Percentiles rank a stretch among this genome's conserved stretches.
These are phyloP conservation scores for Phytophthora cryptogea DNA, from an alignment of 352 stramenopile genomes.

Conservation along the genomic window DNA sequence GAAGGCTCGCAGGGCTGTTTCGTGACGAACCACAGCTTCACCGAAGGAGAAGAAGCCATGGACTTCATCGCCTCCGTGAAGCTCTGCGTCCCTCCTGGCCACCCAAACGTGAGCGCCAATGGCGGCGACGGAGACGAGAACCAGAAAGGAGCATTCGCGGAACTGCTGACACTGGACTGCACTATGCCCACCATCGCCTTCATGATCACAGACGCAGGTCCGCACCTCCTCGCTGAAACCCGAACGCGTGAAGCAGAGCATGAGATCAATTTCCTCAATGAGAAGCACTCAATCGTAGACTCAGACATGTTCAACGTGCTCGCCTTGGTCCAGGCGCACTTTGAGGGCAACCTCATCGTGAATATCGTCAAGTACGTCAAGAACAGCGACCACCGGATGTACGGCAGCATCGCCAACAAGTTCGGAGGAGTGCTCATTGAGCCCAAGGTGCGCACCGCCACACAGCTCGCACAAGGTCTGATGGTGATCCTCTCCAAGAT, in stretches of 20 bases:
- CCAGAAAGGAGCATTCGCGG: slow-evolving; percentile 63
- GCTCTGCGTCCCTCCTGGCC: slow-evolving; percentile 51
- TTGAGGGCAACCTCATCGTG: slow-evolving; percentile 56
- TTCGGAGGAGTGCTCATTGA: slow-evolving; percentile 68
- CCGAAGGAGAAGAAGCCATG: slow-evolving; percentile 45
- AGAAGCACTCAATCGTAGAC: slow-evolving; percentile 49
- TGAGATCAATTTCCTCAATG: slow-evolving; percentile 50
- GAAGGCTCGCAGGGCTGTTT: slow-evolving; percentile 56
- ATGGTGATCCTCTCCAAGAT: slow-evolving; percentile 63
- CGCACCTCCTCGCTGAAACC: slow-evolving; percentile 47
- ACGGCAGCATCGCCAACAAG: slow-evolving; percentile 59
- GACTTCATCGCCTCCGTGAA: slow-evolving; percentile 46
- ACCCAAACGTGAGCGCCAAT: slow-evolving; percentile 37
- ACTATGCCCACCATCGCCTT: slow-evolving; percentile 65
- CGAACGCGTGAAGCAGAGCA: slow-evolving; percentile 41
- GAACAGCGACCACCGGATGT: slow-evolving; percentile 54
- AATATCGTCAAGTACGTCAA: slow-evolving; percentile 72
- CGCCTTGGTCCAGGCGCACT: slow-evolving; percentile 49
- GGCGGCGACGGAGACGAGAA: slow-evolving; percentile 70
- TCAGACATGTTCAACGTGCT: slow-evolving; percentile 63
- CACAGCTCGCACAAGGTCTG: slow-evolving; percentile 45
- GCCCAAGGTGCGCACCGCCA: slow-evolving; percentile 36
- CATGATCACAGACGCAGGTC: slow-evolving; percentile 65
- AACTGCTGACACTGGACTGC: slow-evolving; percentile 54
- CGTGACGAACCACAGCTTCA: slow-evolving; percentile 68